phyloP scores from a whole-genome alignment of 2,329 filamentous ascomycete species.

The Dothistroma septosporum region DNA sequence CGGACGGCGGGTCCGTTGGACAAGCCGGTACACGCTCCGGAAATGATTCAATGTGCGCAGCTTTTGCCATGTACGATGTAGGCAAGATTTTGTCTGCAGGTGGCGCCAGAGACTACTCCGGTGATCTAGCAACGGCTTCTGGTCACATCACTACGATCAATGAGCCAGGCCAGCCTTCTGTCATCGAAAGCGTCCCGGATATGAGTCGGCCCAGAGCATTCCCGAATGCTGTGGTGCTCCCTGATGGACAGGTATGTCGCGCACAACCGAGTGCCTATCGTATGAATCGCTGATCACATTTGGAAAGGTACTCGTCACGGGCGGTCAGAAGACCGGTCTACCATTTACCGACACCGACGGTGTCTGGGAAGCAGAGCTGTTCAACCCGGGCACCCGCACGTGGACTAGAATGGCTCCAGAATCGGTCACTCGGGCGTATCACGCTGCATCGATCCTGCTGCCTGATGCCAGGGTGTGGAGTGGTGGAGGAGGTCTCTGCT shows the following conservation, averaged over 20 bases:
- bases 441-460: slow-evolving; percentile 48
- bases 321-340: slow-evolving; percentile 26
- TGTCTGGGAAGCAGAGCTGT: slow-evolving; percentile 21
- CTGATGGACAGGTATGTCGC: slow-evolving; percentile 28
- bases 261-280: not conserved
- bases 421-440: slow-evolving; percentile 48
- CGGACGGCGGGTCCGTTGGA: slow-evolving; percentile 40
- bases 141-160: slow-evolving; percentile 51
- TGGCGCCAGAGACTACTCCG: slow-evolving; percentile 47
- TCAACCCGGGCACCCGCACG: slow-evolving; percentile 18
- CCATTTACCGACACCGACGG: slow-evolving; percentile 25
- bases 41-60: slow-evolving; percentile 53
- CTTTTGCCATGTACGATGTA: slow-evolving; percentile 55
- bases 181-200: slow-evolving; percentile 22
- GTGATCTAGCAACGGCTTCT: slow-evolving; percentile 41
- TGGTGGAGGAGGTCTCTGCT: slow-evolving; percentile 53
- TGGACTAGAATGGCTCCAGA: slow-evolving; percentile 18
- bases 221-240: slow-evolving; percentile 30
- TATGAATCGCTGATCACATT: not conserved
- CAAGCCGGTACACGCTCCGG: slow-evolving; percentile 44
- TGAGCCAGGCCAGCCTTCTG: slow-evolving; percentile 12
- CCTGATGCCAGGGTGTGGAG: slow-evolving; percentile 50
- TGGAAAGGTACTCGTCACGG: slow-evolving; percentile 30
- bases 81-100: slow-evolving; percentile 56
- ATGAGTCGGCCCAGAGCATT: slow-evolving; percentile 34